phyloP scores from a whole-genome alignment of 2,329 filamentous ascomycete species.

The Penicillium sp. region DNA sequence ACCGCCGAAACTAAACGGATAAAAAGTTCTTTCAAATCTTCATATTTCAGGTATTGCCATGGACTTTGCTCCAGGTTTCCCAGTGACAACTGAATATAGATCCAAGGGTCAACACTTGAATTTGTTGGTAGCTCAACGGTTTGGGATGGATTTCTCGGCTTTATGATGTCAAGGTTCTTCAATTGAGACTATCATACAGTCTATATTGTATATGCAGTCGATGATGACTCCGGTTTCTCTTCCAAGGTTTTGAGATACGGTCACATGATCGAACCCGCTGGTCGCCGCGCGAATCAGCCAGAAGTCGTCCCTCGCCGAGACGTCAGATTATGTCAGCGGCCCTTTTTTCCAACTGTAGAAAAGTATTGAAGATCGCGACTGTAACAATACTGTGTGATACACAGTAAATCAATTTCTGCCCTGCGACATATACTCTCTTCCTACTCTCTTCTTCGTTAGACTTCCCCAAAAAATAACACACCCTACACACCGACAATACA shows the following conservation, averaged over 20 bases:
- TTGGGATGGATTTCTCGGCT: background rate
- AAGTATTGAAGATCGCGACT: background rate
- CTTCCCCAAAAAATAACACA: background rate
- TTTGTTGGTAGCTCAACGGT: background rate
- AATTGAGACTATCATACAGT: background rate
- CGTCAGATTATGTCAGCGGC: slow-evolving; percentile 18
- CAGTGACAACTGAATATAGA: background rate
- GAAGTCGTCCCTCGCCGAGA: slow-evolving; percentile 3
- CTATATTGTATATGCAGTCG: background rate
- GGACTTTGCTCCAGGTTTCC: background rate
- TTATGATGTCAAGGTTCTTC: background rate
- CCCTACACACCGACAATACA: background rate
- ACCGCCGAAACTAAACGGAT: background rate
- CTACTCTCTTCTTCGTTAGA: background rate
- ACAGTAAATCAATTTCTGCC: background rate
- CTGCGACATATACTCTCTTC: background rate
- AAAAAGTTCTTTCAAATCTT: background rate
- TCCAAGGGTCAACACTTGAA: background rate
- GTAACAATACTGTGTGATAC: background rate
- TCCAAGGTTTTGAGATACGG: background rate
- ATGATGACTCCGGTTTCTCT: background rate
- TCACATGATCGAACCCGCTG: slow-evolving; percentile 25
- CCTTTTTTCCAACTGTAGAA: slow-evolving; percentile 10
- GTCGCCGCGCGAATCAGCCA: slow-evolving; percentile 28
- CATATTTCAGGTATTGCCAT: background rate